Base-by-base conservation (phyloP, 2,329 filamentous ascomycete species). In the Microdochium trichocladiopsis region DNA sequence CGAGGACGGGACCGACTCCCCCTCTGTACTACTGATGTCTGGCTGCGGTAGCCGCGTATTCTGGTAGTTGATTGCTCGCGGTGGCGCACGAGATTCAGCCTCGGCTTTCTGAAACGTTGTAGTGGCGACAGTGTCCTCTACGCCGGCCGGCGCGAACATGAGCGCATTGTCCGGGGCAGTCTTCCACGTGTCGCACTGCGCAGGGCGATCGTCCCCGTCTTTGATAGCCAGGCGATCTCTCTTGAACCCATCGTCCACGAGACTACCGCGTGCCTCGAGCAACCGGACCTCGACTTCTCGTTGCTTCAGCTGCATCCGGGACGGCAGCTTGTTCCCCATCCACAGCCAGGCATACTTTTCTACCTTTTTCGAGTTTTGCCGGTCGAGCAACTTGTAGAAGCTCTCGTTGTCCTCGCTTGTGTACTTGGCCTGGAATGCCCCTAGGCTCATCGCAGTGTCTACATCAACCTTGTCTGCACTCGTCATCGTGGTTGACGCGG, bases 331-430 rank as follows among this genome's bases (percentile, higher is more conserved):
- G 71, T 97, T 96, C 25, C 85, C 88, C 10, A 83, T 80, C 84
- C 91, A 95, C 47, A 97, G 75, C 88, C 93, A 96, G 1, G 84
- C 84, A 63, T 96, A 88, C 61, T 93, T 95, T 62, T 92, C 86
- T 1, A 88, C 86, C 50, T 79, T 82, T 66, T 91, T 93, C 55
- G 85, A 79, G 63, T 96, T 99, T 63, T 96, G 90, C 62, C 86
- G 88, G 71, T 99, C 94, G 25, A 97, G 75, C 1, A 99, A 77
- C 60, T 86, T 87, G 69, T 96, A 95, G 73, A 99, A 97, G 60
- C 89, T 95, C 66, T 96, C 94, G 64, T 97, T 97, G 67, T 99
- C 94, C 69, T 99, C 94, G 63, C 90, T 96, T 1, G 93, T 99
- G 71, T 96, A 97, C 59, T 89, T 93, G 2, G 88, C 80, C 65